A percentile compares a stretch with the other conserved stretches of the same genome.
Conservation (phyloP, 2,329 filamentous ascomycete genomes). For the Epichloe elymi region DNA sequence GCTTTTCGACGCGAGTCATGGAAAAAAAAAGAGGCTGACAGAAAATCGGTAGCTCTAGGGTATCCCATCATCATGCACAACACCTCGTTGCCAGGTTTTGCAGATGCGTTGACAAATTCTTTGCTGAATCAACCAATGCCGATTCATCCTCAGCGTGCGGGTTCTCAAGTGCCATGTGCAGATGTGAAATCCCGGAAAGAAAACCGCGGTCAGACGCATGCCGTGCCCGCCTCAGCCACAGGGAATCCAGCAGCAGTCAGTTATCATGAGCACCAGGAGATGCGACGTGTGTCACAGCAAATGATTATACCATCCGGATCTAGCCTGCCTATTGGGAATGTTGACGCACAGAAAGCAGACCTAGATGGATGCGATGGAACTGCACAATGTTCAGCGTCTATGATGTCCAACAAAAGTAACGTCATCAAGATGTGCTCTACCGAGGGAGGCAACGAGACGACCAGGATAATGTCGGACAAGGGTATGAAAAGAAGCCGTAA, state of each 20-base stretch:
- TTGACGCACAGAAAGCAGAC: neutral
- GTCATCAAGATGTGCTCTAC: neutral
- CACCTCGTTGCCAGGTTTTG: conserved; percentile 20
- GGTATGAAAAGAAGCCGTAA: conserved; percentile 32
- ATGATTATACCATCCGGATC: conserved; percentile 16
- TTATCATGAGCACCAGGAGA: conserved; percentile 17
- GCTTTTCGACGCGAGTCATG: neutral
- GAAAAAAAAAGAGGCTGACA: neutral
- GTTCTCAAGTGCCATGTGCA: conserved; percentile 17
- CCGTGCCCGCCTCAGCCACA: conserved; percentile 7
- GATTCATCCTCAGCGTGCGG: conserved; percentile 19
- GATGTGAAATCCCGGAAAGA: conserved; percentile 34
- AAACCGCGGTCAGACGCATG: conserved; percentile 16
- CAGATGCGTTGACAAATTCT: conserved; percentile 32
- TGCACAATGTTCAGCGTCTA: neutral
- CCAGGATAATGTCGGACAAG: conserved; percentile 15
- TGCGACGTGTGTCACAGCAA: conserved; percentile 29
- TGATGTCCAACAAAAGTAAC: neutral
- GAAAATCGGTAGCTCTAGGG: conserved; percentile 7
- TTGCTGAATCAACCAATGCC: conserved; percentile 34
- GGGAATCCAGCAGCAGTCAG: conserved; percentile 8
- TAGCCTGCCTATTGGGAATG: conserved; percentile 8
- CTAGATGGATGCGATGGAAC: neutral
- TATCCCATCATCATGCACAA: conserved; percentile 11
- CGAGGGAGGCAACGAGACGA: neutral